These are phyloP conservation scores for Garcia nutans DNA, from an alignment of 345 rosid species.

Conservation along the genomic window DNA sequence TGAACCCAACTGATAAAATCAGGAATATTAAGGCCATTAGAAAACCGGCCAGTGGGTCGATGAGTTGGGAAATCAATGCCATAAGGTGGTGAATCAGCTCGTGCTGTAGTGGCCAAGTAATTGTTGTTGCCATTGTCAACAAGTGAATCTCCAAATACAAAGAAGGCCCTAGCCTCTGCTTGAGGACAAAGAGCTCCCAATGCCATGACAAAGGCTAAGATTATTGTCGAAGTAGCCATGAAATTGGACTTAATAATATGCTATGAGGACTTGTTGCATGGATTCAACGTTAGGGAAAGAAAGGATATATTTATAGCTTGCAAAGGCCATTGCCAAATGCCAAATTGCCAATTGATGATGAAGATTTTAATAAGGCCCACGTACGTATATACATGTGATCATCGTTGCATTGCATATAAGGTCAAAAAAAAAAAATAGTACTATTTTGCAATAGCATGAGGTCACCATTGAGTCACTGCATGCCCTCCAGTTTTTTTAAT, in stretches of 20 bases:
- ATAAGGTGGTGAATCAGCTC: constrained; percentile 24
- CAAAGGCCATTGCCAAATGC: not conserved
- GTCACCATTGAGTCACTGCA: not conserved
- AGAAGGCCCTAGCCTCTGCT: constrained; percentile 22
- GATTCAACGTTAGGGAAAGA: not conserved
- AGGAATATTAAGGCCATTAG: constrained; percentile 25
- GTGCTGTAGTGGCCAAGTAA: constrained; percentile 19
- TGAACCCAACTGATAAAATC: constrained; percentile 20
- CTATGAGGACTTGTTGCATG: not conserved
- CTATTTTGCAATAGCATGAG: not conserved
- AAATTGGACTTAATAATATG: no score
- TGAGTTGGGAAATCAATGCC: constrained; percentile 29
- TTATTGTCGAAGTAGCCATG: not conserved
- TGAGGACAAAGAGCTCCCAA: not conserved
- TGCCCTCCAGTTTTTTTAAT: no score
- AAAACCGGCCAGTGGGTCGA: constrained; percentile 31
- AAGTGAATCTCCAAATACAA: constrained; percentile 31
- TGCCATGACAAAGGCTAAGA: not conserved
- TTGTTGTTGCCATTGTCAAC: constrained; percentile 33
- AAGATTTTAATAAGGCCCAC: constrained; percentile 2
- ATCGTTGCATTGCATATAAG: not conserved
- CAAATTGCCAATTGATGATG: not conserved
- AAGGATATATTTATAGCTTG: not conserved
- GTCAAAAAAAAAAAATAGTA: no score
- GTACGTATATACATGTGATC: not conserved